These are phyloP conservation scores for Aspergillus pseudoglaucus DNA, from an alignment of 2,329 filamentous ascomycete genomes.

Conservation along the genomic window DNA sequence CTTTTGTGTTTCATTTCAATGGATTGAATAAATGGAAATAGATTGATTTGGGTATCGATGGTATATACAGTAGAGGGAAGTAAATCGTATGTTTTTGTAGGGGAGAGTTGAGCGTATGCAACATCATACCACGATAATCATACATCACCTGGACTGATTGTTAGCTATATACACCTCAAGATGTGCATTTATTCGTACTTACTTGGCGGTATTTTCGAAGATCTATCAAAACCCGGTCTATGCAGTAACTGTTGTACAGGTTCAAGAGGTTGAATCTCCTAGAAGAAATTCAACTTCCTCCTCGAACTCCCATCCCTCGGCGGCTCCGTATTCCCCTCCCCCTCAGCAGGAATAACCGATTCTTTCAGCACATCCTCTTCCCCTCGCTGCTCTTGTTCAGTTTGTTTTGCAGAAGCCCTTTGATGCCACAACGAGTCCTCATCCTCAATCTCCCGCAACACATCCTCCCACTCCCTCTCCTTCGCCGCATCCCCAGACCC, in stretches of 20 bases:
- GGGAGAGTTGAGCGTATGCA: too few relatives aligned
- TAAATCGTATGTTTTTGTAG: too few relatives aligned
- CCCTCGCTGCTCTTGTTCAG: slow-evolving; percentile 5
- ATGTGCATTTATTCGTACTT: background rate
- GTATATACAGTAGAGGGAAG: too few relatives aligned
- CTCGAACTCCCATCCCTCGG: slow-evolving; percentile 11
- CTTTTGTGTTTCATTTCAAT: too few relatives aligned
- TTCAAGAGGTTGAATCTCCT: background rate
- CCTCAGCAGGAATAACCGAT: slow-evolving; percentile 8
- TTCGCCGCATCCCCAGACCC: slow-evolving; percentile 69
- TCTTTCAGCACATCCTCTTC: slow-evolving; percentile 7
- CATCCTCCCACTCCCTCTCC: slow-evolving; percentile 82
- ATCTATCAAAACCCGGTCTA: too few relatives aligned
- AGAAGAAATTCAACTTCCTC: slow-evolving; percentile 27
- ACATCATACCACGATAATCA: too few relatives aligned
- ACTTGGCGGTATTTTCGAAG: too few relatives aligned
- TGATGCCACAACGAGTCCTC: slow-evolving; percentile 35
- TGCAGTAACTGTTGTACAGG: too few relatives aligned
- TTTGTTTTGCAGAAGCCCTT: slow-evolving; percentile 13
- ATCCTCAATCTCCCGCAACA: slow-evolving; percentile 34
- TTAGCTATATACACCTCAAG: background rate
- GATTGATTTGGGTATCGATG: too few relatives aligned
- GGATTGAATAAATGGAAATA: too few relatives aligned
- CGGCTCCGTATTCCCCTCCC: slow-evolving; percentile 7
- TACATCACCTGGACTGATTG: too few relatives aligned